These are phyloP conservation scores for Trichoderma sp. DNA, from an alignment of 2,329 filamentous ascomycete species.

Conservation along the genomic window DNA sequence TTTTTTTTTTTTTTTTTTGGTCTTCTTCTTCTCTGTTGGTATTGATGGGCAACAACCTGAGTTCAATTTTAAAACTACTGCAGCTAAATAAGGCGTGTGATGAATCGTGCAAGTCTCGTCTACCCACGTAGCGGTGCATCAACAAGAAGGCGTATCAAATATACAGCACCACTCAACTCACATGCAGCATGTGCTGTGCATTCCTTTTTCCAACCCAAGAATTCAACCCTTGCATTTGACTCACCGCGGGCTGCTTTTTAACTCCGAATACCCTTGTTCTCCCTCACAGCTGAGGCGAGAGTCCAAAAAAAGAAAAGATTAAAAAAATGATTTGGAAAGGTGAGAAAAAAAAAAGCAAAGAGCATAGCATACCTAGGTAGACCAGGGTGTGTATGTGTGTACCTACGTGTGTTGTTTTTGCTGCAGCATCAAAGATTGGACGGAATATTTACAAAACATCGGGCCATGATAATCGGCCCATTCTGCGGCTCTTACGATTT, in stretches of 20 bases:
- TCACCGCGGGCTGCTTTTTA: neutral
- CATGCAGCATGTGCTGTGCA: neutral
- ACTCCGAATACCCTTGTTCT: neutral
- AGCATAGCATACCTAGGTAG: neutral
- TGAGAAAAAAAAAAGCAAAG: neutral
- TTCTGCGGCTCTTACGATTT: neutral
- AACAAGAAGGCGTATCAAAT: neutral
- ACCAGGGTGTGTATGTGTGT: neutral
- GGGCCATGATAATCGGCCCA: neutral
- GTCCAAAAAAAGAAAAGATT: neutral
- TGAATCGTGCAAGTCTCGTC: neutral
- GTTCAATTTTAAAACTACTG: neutral
- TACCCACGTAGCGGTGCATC: conserved; percentile 5
- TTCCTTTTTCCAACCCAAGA: neutral
- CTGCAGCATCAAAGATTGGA: neutral
- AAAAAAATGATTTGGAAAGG: neutral
- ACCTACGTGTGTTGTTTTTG: too few species aligned
- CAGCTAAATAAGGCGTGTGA: neutral
- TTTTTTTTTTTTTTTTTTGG: neutral
- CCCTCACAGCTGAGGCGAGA: conserved; percentile 3
- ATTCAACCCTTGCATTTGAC: neutral
- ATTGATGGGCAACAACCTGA: neutral
- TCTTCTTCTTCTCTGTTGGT: neutral
- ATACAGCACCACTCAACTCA: neutral
- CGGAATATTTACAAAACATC: neutral